These are phyloP conservation scores for Boletus subparvulus DNA, from an alignment of 768 basidiomycete genomes.

Conservation along the genomic window DNA sequence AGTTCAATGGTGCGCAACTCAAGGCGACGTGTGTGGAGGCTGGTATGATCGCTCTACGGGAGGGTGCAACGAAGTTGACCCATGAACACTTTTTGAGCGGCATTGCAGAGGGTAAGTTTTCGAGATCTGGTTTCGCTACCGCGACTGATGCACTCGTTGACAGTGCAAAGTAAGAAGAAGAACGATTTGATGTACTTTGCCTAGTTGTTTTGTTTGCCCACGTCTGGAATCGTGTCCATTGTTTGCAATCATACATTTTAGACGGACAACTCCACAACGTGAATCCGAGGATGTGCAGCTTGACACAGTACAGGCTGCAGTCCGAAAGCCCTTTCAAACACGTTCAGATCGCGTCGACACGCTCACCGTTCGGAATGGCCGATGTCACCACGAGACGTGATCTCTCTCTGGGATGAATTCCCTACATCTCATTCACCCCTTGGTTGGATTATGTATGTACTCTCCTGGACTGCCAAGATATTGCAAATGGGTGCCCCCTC, in stretches of 20 bases:
- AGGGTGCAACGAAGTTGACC: constrained; percentile 82
- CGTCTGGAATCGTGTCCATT: background rate
- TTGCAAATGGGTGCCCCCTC: too few relatives aligned
- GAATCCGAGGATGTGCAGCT: background rate
- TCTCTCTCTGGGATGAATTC: too few relatives aligned
- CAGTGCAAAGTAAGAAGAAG: constrained; percentile 99
- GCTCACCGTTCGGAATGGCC: too few relatives aligned
- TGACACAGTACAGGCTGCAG: background rate
- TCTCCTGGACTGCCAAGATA: too few relatives aligned
- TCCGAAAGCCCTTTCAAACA: too few relatives aligned
- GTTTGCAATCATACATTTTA: constrained; percentile 7
- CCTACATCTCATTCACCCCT: too few relatives aligned
- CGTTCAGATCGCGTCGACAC: too few relatives aligned
- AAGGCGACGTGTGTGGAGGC: constrained; percentile 99
- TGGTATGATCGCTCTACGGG: constrained; percentile 96
- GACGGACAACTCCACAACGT: background rate
- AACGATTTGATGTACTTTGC: constrained; percentile 95
- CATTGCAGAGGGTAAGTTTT: constrained; percentile 74
- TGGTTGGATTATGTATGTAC: too few relatives aligned
- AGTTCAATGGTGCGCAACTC: constrained; percentile 96
- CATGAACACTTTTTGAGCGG: constrained; percentile 97
- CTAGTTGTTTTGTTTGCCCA: constrained; percentile 37
- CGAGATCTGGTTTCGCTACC: background rate
- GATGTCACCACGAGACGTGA: too few relatives aligned
- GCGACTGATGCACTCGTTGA: constrained; percentile 27